Percentiles rank a stretch among this genome's conserved stretches.
Conservation (phyloP, 1,139 yeast species). For the Sugiyamaella novakii region DNA sequence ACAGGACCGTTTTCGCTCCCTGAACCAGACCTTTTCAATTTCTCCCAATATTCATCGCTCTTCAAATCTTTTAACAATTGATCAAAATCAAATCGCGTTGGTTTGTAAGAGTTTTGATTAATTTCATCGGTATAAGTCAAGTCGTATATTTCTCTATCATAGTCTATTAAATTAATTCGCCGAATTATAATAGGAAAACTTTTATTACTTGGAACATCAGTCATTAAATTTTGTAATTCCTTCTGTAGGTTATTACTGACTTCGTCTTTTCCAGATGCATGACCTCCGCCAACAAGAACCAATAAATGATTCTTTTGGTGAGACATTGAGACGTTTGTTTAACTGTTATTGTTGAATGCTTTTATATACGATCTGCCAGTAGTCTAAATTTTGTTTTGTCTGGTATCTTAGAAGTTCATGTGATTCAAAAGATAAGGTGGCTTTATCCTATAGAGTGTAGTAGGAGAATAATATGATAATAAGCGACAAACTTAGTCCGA, state of each 20-base stretch:
- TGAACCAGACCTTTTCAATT: slow-evolving; percentile 37
- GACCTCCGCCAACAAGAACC: slow-evolving; percentile 73
- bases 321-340: no score
- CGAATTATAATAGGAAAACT: slow-evolving; percentile 19
- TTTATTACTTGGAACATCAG: slow-evolving; percentile 17
- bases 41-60: slow-evolving; percentile 10
- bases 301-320: slow-evolving; percentile 38
- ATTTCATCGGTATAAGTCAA: slow-evolving; percentile 1
- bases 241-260: slow-evolving; percentile 35
- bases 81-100: slow-evolving; percentile 46
- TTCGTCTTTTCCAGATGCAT: slow-evolving; percentile 61
- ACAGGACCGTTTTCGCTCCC: neutral
- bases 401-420: no score
- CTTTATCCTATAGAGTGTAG: neutral
- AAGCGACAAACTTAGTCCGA: no score
- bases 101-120: slow-evolving; percentile 26
- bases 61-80: slow-evolving; percentile 8
- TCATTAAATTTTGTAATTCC: slow-evolving; percentile 23
- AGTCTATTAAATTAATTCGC: slow-evolving; percentile 15
- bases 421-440: neutral
- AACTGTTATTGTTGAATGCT: no score
- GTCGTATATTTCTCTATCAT: slow-evolving; percentile 3
- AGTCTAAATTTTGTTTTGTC: no score
- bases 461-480: neutral
- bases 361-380: neutral